A percentile compares a stretch with the other conserved stretches of the same genome.
phyloP scores from a whole-genome alignment of 495 filamentous ascomycete species.

The Hyaloscypha variabilis region DNA sequence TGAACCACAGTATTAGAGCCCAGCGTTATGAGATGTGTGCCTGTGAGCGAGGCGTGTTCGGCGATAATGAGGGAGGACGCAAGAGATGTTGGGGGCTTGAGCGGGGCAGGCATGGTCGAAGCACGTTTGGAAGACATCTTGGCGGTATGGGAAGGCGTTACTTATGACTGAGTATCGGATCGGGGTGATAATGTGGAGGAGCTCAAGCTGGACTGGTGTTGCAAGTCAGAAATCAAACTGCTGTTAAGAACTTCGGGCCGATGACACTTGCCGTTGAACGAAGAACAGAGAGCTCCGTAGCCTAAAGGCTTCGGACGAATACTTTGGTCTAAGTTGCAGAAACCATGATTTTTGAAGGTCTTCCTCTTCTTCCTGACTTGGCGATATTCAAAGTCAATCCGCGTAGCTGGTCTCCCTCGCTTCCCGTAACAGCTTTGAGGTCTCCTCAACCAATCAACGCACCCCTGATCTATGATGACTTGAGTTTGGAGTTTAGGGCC shows the following conservation, averaged over 20 bases:
- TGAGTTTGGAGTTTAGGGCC: neutral
- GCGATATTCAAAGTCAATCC: neutral
- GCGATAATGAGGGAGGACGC: slow-evolving; percentile 72
- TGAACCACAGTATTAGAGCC: slow-evolving; percentile 77
- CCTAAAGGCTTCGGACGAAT: neutral
- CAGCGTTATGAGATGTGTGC: slow-evolving; percentile 71
- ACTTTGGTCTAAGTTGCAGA: neutral
- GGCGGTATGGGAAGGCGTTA: neutral
- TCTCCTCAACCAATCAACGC: slow-evolving; percentile 24
- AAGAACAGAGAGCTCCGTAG: too few species aligned
- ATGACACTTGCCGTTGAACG: too few species aligned
- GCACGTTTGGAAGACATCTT: slow-evolving; percentile 48
- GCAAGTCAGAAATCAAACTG: too few species aligned
- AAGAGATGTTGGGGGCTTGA: slow-evolving; percentile 70
- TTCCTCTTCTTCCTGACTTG: neutral
- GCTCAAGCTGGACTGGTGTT: too few species aligned
- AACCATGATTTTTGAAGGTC: neutral
- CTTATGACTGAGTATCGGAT: neutral
- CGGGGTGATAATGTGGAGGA: neutral
- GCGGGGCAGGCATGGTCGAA: slow-evolving; percentile 49
- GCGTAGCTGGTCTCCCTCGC: slow-evolving; percentile 4
- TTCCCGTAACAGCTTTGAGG: slow-evolving; percentile 5
- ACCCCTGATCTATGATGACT: slow-evolving; percentile 22
- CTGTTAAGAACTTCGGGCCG: too few species aligned
- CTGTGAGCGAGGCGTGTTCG: slow-evolving; percentile 73